Evolutionary conservation across 1,139 yeast species (phyloP).

Genomic region (Zygoascus hellenicus): DNA sequence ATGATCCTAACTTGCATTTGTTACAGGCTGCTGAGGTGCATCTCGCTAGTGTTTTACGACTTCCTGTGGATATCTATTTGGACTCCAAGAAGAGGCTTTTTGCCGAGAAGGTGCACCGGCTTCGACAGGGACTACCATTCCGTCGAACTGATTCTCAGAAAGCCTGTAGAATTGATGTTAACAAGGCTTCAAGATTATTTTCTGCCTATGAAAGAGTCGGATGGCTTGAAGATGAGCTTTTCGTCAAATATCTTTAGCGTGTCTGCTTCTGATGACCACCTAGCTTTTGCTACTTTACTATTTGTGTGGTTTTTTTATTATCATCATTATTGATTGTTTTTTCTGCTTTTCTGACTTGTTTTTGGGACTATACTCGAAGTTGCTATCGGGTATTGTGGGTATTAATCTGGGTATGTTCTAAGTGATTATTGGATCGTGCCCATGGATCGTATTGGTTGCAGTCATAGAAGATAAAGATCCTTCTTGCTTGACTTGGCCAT

Average conservation of each 20-base stretch:
- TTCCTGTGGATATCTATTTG: slow-evolving; percentile 80
- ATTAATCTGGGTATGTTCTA: too few relatives aligned
- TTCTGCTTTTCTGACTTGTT: too few relatives aligned
- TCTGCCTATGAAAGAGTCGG: slow-evolving; percentile 95
- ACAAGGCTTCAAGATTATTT: slow-evolving; percentile 87
- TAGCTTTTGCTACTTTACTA: neutral
- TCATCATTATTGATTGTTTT: neutral
- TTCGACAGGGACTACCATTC: slow-evolving; percentile 72
- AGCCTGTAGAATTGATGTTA: slow-evolving; percentile 95
- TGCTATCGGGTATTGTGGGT: too few relatives aligned
- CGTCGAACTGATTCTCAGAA: slow-evolving; percentile 97
- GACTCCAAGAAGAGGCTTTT: slow-evolving; percentile 91
- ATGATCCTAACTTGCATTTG: slow-evolving; percentile 64
- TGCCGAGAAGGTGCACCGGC: slow-evolving; percentile 76
- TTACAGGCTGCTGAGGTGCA: slow-evolving; percentile 90
- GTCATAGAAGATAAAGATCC: too few relatives aligned
- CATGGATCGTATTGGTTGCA: too few relatives aligned
- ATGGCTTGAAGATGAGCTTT: slow-evolving; percentile 80
- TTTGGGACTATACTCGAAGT: too few relatives aligned
- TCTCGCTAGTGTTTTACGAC: slow-evolving; percentile 79
- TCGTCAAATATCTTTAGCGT: slow-evolving; percentile 45
- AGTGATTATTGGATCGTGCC: too few relatives aligned
- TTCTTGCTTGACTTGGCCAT: too few relatives aligned
- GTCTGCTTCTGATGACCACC: too few relatives aligned
- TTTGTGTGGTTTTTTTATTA: slow-evolving; percentile 1